phyloP scores from a whole-genome alignment of 306 rosid species.

The Cicer yamashitae region DNA sequence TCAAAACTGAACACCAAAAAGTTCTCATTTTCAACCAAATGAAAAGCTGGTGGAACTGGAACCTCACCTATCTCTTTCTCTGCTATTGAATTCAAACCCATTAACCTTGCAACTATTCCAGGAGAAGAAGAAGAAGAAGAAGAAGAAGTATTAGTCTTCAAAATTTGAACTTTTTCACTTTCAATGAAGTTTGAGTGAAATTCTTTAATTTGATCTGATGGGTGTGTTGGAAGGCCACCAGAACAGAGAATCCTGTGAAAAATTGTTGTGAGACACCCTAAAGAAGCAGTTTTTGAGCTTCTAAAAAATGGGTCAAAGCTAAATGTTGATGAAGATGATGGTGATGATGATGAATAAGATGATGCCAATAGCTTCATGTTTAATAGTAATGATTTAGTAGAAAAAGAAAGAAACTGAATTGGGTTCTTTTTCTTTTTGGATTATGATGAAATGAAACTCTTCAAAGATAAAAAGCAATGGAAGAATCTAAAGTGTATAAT shows the following conservation, averaged over 20 bases:
- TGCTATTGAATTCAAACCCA: slow-evolving; percentile 75
- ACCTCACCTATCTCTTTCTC: slow-evolving; percentile 38
- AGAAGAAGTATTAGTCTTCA: slow-evolving; percentile 28
- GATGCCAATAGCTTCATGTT: slow-evolving; percentile 62
- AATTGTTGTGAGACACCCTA: slow-evolving; percentile 70
- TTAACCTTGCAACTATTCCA: slow-evolving; percentile 74
- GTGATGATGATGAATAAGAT: slow-evolving; percentile 49
- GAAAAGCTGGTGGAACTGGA: slow-evolving; percentile 37
- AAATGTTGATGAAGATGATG: slow-evolving; percentile 51
- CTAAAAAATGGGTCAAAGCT: slow-evolving; percentile 53
- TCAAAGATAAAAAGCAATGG: slow-evolving; percentile 35
- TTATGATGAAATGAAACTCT: slow-evolving; percentile 48
- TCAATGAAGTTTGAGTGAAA: slow-evolving; percentile 34
- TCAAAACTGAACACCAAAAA: slow-evolving; percentile 77
- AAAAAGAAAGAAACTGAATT: slow-evolving; percentile 22
- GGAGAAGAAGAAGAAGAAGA: slow-evolving; percentile 41
- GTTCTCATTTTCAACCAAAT: slow-evolving; percentile 69
- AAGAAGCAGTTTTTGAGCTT: slow-evolving; percentile 57
- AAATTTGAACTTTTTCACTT: slow-evolving; percentile 43
- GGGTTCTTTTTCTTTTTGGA: slow-evolving; percentile 38
- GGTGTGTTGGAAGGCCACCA: slow-evolving; percentile 74
- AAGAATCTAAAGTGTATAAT: slow-evolving; percentile 24
- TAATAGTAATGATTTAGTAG: slow-evolving; percentile 15
- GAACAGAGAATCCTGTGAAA: slow-evolving; percentile 76
- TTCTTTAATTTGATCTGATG: slow-evolving; percentile 66